phyloP scores from a whole-genome alignment of 2,329 filamentous ascomycete genomes.

The Didymella keratinophila region DNA sequence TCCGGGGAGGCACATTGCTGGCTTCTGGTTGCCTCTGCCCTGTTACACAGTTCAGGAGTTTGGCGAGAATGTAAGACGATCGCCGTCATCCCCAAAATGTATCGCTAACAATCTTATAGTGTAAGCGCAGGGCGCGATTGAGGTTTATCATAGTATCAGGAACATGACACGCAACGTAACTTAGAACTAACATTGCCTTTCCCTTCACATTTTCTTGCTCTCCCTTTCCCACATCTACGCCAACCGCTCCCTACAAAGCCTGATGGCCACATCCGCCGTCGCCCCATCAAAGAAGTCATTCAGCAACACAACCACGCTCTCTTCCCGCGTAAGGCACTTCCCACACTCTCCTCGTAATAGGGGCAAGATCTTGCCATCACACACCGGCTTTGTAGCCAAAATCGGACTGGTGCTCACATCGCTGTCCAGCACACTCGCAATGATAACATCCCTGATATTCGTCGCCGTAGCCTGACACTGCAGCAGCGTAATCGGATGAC shows the following conservation, averaged over 20 bases:
- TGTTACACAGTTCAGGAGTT: too few species aligned
- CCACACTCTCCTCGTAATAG: slow-evolving; percentile 56
- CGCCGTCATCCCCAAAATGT: too few species aligned
- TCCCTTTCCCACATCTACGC: background rate
- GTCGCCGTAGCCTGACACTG: slow-evolving; percentile 63
- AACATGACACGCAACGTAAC: too few species aligned
- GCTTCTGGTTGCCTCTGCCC: too few species aligned
- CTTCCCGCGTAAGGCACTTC: slow-evolving; percentile 49
- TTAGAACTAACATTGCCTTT: too few species aligned
- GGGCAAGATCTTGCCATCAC: slow-evolving; percentile 59
- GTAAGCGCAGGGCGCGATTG: too few species aligned
- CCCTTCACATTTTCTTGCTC: too few species aligned
- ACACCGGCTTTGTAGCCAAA: slow-evolving; percentile 59
- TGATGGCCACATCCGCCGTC: slow-evolving; percentile 57
- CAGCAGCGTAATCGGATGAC: slow-evolving; percentile 37
- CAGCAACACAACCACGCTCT: slow-evolving; percentile 56
- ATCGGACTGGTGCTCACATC: slow-evolving; percentile 57
- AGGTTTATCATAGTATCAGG: too few species aligned
- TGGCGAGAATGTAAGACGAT: too few species aligned
- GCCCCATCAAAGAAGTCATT: slow-evolving; percentile 63
- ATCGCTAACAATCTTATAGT: too few species aligned
- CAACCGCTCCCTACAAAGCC: slow-evolving; percentile 52
- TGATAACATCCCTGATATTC: slow-evolving; percentile 58
- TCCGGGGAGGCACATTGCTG: too few species aligned
- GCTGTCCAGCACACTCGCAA: slow-evolving; percentile 56